Percentiles rank a stretch among this genome's conserved stretches.
phyloP scores from a whole-genome alignment of 129 eudicot genomes.

The Tagetes erecta region DNA sequence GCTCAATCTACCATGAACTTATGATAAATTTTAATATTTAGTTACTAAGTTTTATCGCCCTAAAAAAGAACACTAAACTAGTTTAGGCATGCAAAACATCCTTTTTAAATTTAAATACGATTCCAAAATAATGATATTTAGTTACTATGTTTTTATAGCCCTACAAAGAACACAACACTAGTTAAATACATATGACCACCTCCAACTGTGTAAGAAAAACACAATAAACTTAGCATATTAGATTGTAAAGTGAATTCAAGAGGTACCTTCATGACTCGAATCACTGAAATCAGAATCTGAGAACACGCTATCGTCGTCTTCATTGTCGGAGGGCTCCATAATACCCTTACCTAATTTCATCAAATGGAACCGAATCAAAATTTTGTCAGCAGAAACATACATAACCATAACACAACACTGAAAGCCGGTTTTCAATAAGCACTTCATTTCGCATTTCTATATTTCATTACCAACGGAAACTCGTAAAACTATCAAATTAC shows the following conservation, averaged over 20 bases:
- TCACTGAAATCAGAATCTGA: conserved; percentile 44
- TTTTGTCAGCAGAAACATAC: neutral
- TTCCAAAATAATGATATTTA: neutral
- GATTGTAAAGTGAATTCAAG: neutral
- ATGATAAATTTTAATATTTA: neutral
- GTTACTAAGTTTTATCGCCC: neutral
- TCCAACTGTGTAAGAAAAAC: neutral
- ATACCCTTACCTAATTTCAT: conserved; percentile 29
- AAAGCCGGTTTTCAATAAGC: neutral
- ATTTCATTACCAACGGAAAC: neutral
- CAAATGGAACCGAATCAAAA: neutral
- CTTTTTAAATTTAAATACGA: neutral
- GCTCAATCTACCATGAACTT: neutral
- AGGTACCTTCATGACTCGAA: conserved; percentile 30
- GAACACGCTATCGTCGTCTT: conserved; percentile 24
- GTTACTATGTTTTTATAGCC: neutral
- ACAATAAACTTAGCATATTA: neutral
- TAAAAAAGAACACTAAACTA: neutral
- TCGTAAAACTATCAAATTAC: neutral
- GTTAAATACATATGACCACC: neutral
- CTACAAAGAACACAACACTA: neutral
- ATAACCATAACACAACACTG: neutral
- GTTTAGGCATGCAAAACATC: neutral
- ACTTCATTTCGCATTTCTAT: neutral
- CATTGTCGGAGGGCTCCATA: conserved; percentile 24